Conservation (phyloP, 768 basidiomycete species). For the Russula emetica region DNA sequence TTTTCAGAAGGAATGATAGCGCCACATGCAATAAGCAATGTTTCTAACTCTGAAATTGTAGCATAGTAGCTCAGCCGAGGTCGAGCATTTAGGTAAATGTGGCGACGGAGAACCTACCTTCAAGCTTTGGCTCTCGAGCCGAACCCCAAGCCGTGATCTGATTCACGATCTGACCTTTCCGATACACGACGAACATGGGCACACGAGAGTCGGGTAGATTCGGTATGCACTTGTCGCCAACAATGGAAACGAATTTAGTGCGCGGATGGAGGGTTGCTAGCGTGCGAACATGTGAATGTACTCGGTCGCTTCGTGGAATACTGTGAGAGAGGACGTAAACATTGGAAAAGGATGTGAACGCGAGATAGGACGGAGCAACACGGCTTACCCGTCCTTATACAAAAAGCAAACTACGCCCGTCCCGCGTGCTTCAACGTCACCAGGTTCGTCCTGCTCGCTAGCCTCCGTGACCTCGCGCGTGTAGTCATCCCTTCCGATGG, state of each 20-base stretch:
- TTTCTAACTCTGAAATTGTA: conserved; percentile 57
- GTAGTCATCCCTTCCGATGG: conserved; percentile 90
- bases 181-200: conserved; percentile 91
- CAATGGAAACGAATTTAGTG: conserved; percentile 94
- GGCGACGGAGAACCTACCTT: conserved; percentile 50
- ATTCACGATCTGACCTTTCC: conserved; percentile 83
- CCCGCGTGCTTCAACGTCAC: conserved; percentile 61
- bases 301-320: conserved; percentile 72
- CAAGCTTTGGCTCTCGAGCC: conserved; percentile 66
- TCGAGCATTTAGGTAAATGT: conserved; percentile 2
- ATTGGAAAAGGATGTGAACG: background rate
- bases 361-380: background rate
- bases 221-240: conserved; percentile 93
- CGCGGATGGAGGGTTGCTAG: conserved; percentile 83
- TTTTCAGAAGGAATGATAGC: conserved; percentile 55
- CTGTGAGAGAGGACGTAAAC: conserved; percentile 38
- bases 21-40: conserved; percentile 57
- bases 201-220: conserved; percentile 87
- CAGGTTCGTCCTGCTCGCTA: conserved; percentile 64
- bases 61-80: conserved; percentile 1
- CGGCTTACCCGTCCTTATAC: conserved; percentile 87
- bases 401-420: conserved; percentile 93
- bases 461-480: conserved; percentile 93
- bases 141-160: conserved; percentile 84
- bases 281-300: conserved; percentile 61